Base-by-base conservation (phyloP, 2,329 filamentous ascomycete genomes). In the Keithomyces neogunnii region DNA sequence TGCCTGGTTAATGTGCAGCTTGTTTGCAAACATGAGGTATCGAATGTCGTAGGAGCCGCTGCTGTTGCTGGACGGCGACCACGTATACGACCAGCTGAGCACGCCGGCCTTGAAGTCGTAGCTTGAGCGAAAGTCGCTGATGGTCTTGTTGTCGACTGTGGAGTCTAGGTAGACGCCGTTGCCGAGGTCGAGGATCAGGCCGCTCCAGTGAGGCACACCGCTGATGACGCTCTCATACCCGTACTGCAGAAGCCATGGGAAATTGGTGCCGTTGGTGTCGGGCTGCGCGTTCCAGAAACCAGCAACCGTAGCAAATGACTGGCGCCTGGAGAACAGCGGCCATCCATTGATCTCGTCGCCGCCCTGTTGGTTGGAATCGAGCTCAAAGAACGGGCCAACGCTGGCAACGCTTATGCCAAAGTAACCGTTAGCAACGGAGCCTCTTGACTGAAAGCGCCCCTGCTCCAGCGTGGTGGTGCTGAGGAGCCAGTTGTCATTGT, bases 1-100 rank as follows among this genome's bases (percentile, higher is more conserved):
- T 26, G 48, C 48, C 48, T 50, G 39, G 55, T 82, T 85, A 58
- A 84, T 70, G 49, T 78, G 66, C 47, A 84, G 66, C 63, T 85
- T 85, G 66, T 85, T 77, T 9, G 81, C 75, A 57, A 87, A 81
- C 55, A 88, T 71, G n/a, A 77, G 73, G 59, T 86, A 88, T n/a
- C 71, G 73, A 35, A 88, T 72, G 11, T 80, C 70, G 52, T 85
- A 82, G 0, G 72, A 68, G 3, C 66, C 69, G 11, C 68, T 68
- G 3, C 68, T 63, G 28, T 43, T 10, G 29, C 48, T 31, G 9
- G 38, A 40, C 1, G 85, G 85, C 3, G 69, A 77, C 86, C 86
- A 89, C 5, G 69, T 80, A 59, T 86, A 87, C 3, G 72, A 69
- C 82, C 85, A 89, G 11, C 73, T 74, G 53, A 84, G 69, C 7